Evolutionary conservation across 192 early-diverging fungal genomes (phyloP).

Genomic region (Helicostylum pulchrum): DNA sequence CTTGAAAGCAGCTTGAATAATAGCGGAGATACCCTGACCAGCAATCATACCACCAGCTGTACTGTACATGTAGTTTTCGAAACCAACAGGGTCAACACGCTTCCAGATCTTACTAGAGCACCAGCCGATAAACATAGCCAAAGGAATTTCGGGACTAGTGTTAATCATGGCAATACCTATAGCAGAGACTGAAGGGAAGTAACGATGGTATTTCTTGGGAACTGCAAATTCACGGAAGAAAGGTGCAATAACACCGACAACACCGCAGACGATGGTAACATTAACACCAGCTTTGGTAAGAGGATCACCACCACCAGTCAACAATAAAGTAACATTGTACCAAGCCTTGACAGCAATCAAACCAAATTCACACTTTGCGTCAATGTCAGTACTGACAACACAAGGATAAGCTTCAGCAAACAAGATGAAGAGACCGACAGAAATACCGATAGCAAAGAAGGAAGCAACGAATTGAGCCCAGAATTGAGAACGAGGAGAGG

Average conservation of each 20-base stretch:
- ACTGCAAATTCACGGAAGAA: constrained; percentile 44
- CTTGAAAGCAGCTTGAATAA: constrained; percentile 45
- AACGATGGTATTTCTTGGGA: constrained; percentile 48
- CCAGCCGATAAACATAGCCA: constrained; percentile 50
- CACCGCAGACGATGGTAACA: constrained; percentile 41
- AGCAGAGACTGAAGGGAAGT: constrained; percentile 44
- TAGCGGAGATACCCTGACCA: constrained; percentile 49
- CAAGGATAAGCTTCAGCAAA: constrained; percentile 67
- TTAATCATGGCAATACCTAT: constrained; percentile 55
- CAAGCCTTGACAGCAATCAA: constrained; percentile 34
- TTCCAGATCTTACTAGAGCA: constrained; percentile 43
- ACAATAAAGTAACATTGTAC: constrained; percentile 39
- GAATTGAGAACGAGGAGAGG: constrained; percentile 64
- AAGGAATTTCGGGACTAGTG: constrained; percentile 41
- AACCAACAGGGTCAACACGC: constrained; percentile 14
- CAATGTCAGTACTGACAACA: constrained; percentile 30
- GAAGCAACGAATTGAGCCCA: constrained; percentile 61
- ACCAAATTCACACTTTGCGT: constrained; percentile 33
- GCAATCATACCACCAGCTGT: constrained; percentile 49
- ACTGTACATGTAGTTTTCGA: constrained; percentile 42
- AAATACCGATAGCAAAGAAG: constrained; percentile 53
- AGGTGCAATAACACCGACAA: constrained; percentile 36
- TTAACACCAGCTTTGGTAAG: constrained; percentile 40
- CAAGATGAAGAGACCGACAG: constrained; percentile 55
- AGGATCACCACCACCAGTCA: constrained; percentile 39